These are phyloP conservation scores for Tylopilus rubrobrunneus DNA, from an alignment of 768 basidiomycete species.

Conservation along the genomic window DNA sequence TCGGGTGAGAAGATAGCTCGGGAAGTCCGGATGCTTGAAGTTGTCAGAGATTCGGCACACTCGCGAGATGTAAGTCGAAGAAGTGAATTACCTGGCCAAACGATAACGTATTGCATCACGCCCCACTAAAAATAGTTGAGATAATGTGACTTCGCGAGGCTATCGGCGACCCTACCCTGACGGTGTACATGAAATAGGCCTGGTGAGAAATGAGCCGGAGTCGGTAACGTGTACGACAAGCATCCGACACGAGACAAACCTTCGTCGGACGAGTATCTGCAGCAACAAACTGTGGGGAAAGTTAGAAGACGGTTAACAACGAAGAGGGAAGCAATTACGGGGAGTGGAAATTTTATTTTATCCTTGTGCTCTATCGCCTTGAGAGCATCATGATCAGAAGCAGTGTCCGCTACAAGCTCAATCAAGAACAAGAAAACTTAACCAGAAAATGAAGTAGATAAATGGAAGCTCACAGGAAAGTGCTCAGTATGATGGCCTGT, in stretches of 20 bases:
- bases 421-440: conserved; percentile 49
- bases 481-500: conserved; percentile 78
- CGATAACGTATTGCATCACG: conserved; percentile 84
- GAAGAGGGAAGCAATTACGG: conserved; percentile 36
- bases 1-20: conserved; percentile 58
- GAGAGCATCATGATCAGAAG: conserved; percentile 55
- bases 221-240: conserved; percentile 5
- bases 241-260: conserved; percentile 30
- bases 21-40: conserved; percentile 43
- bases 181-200: conserved; percentile 86
- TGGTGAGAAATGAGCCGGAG: conserved; percentile 21
- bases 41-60: conserved; percentile 3
- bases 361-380: conserved; percentile 76
- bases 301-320: background rate
- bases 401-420: conserved; percentile 77
- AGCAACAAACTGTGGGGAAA: conserved; percentile 61
- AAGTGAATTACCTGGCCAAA: conserved; percentile 47
- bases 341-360: conserved; percentile 67
- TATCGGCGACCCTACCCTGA: conserved; percentile 55
- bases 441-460: background rate
- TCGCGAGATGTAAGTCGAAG: background rate
- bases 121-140: conserved; percentile 54
- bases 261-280: conserved; percentile 81
- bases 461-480: conserved; percentile 66
- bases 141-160: background rate